Evolutionary conservation across 192 early-diverging fungal genomes (phyloP).

Genomic region (Rhizoclosmatium sp.): DNA sequence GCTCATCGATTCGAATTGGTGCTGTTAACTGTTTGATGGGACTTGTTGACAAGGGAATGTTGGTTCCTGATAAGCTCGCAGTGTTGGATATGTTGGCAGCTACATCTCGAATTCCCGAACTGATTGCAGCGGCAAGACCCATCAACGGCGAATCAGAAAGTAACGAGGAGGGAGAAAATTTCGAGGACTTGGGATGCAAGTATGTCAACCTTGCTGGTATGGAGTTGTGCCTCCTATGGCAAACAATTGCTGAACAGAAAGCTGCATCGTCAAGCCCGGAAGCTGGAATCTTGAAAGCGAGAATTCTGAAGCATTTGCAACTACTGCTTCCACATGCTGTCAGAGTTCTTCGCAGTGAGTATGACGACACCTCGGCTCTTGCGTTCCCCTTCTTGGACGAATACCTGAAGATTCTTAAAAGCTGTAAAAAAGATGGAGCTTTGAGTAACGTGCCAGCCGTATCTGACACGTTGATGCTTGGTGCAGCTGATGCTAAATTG

Average conservation of each 20-base stretch:
- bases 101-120: constrained; percentile 32
- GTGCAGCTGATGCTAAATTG: background rate
- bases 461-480: background rate
- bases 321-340: constrained; percentile 79
- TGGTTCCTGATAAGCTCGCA: constrained; percentile 84
- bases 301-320: constrained; percentile 15
- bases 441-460: constrained; percentile 1
- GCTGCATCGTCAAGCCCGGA: constrained; percentile 56
- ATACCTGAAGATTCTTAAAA: constrained; percentile 72
- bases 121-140: background rate
- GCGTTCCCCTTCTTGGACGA: constrained; percentile 81
- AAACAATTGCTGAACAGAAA: constrained; percentile 43
- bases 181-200: constrained; percentile 72
- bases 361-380: constrained; percentile 80
- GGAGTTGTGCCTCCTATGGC: constrained; percentile 73
- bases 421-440: constrained; percentile 45
- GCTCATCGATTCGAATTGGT: constrained; percentile 63
- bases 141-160: constrained; percentile 44
- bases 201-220: constrained; percentile 78
- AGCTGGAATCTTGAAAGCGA: constrained; percentile 67
- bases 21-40: constrained; percentile 86
- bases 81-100: constrained; percentile 80
- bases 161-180: constrained; percentile 37
- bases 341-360: constrained; percentile 81
- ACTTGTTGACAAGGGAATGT: constrained; percentile 93